phyloP scores from a whole-genome alignment of 768 basidiomycete genomes.

The Imleria badia region DNA sequence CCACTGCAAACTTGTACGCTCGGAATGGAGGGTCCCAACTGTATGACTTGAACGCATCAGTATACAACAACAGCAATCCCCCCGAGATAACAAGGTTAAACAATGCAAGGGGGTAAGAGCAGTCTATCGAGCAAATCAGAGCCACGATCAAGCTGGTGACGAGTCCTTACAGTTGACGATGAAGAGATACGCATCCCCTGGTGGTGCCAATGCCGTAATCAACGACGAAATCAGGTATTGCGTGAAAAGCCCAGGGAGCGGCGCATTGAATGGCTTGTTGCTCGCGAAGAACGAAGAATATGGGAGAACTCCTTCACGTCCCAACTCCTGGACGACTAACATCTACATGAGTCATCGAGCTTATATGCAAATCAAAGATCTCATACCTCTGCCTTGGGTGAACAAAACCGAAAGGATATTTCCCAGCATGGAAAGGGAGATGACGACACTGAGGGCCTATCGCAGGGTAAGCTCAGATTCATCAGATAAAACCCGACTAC shows the following conservation, averaged over 20 bases:
- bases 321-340: constrained; percentile 70
- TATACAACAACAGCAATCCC: constrained; percentile 64
- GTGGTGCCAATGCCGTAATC: constrained; percentile 56
- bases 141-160: background rate
- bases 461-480: background rate
- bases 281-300: constrained; percentile 66
- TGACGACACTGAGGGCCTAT: constrained; percentile 58
- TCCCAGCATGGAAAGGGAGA: constrained; percentile 64
- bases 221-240: constrained; percentile 61
- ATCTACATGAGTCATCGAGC: constrained; percentile 3
- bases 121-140: constrained; percentile 37
- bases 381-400: constrained; percentile 59
- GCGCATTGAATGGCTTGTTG: constrained; percentile 69
- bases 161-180: constrained; percentile 55
- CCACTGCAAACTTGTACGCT: constrained; percentile 47
- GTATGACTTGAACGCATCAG: constrained; percentile 39
- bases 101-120: constrained; percentile 55
- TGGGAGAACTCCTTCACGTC: constrained; percentile 68
- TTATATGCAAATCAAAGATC: constrained; percentile 5
- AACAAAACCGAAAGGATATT: constrained; percentile 66
- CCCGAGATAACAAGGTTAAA: constrained; percentile 60
- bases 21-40: constrained; percentile 68
- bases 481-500: background rate
- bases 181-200: constrained; percentile 76
- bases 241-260: constrained; percentile 57